Conservation (phyloP, 2,329 filamentous ascomycete species). For the Sporothrix protearum region DNA sequence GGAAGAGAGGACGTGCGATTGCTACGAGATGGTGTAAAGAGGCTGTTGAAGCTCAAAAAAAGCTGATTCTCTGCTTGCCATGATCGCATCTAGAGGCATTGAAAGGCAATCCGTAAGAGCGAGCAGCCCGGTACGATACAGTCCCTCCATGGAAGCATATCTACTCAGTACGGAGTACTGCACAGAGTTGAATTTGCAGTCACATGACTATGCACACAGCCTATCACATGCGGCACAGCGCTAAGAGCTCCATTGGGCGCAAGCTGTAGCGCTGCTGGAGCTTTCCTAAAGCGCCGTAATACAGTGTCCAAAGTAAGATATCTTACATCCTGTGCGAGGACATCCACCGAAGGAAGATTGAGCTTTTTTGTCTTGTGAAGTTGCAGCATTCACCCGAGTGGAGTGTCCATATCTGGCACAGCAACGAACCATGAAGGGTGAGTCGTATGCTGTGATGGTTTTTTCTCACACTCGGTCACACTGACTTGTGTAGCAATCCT, state of each 20-base stretch:
- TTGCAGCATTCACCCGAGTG: neutral
- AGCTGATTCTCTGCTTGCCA: neutral
- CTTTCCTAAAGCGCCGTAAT: neutral
- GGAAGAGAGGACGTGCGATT: neutral
- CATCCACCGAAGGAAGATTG: neutral
- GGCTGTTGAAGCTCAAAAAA: neutral
- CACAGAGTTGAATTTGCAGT: neutral
- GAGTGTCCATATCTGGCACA: neutral
- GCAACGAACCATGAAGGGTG: constrained; percentile 8
- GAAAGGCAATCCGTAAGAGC: neutral
- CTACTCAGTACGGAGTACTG: neutral
- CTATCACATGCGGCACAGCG: neutral
- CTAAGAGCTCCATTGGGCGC: neutral
- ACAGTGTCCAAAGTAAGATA: neutral
- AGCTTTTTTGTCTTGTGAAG: neutral
- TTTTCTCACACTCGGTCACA: neutral
- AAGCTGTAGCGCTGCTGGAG: constrained; percentile 1
- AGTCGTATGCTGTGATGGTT: neutral
- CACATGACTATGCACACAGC: neutral
- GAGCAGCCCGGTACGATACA: neutral
- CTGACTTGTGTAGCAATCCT: constrained; percentile 65
- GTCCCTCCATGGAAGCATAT: neutral
- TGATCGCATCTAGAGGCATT: neutral
- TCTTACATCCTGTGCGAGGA: neutral
- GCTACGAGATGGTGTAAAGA: neutral